Evolutionary conservation across 441 rosid genomes (phyloP).

Genomic region (Flueggea neowawraea): DNA sequence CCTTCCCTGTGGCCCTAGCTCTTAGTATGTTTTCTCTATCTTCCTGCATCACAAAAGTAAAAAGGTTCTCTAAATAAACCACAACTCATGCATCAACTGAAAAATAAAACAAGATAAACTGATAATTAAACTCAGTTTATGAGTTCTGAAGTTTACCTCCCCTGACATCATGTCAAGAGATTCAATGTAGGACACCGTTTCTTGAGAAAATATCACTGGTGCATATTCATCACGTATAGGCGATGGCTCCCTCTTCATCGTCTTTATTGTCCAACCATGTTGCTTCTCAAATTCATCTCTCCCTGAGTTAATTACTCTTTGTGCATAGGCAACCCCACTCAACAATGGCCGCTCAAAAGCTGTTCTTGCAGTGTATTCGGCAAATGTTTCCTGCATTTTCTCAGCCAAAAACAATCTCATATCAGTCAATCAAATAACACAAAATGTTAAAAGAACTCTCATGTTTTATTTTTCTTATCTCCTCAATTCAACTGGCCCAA

Average conservation of each 20-base stretch:
- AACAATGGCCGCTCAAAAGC: slow-evolving; percentile 90
- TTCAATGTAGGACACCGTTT: slow-evolving; percentile 80
- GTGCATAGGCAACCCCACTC: slow-evolving; percentile 93
- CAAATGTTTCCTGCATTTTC: slow-evolving; percentile 71
- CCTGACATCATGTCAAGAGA: slow-evolving; percentile 99
- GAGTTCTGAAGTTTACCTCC: slow-evolving; percentile 46
- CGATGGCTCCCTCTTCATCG: slow-evolving; percentile 83
- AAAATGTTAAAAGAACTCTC: background rate
- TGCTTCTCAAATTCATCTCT: slow-evolving; percentile 81
- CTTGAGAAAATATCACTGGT: slow-evolving; percentile 92
- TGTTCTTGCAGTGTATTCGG: slow-evolving; percentile 94
- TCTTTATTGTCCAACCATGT: slow-evolving; percentile 84
- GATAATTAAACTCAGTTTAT: background rate
- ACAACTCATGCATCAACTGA: background rate
- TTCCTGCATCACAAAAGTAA: slow-evolving; percentile 49
- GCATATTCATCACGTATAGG: slow-evolving; percentile 92
- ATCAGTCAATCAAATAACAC: background rate
- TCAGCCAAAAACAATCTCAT: background rate
- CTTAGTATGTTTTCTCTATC: slow-evolving; percentile 86
- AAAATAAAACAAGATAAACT: background rate
- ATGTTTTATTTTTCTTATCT: background rate
- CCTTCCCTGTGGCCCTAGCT: slow-evolving; percentile 88
- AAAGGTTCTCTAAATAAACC: slow-evolving; percentile 3
- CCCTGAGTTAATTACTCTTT: slow-evolving; percentile 56
- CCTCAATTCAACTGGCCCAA: too few species aligned